These are phyloP conservation scores for Trichoderma sp. DNA, from an alignment of 2,329 filamentous ascomycete species.

Conservation along the genomic window DNA sequence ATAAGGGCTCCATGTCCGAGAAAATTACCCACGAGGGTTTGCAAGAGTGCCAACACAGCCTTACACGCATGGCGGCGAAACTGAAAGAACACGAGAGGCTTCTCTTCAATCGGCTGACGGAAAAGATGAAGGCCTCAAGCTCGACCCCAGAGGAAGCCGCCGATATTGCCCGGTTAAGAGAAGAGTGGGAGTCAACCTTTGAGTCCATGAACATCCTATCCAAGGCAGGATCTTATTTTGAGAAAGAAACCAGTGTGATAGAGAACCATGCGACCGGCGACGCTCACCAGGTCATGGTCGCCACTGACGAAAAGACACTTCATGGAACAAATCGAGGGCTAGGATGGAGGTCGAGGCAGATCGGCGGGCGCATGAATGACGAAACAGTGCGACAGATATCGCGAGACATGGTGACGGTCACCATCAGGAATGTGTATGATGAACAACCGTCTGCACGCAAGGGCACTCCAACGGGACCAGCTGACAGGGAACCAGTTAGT, in stretches of 20 bases:
- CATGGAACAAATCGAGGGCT: conserved; percentile 24
- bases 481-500: neutral
- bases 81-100: neutral
- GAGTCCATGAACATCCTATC: conserved; percentile 21
- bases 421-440: neutral
- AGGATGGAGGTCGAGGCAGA: conserved; percentile 22
- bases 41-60: neutral
- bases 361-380: conserved; percentile 23
- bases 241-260: conserved; percentile 23
- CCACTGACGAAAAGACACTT: conserved; percentile 23
- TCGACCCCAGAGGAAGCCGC: neutral
- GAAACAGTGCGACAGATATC: conserved; percentile 24
- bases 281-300: conserved; percentile 24
- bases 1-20: neutral
- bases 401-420: conserved; percentile 13
- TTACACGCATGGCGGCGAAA: neutral
- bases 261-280: conserved; percentile 26
- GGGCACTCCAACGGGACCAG: neutral
- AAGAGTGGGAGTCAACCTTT: conserved; percentile 21
- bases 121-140: neutral
- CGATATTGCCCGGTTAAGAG: conserved; percentile 9
- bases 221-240: conserved; percentile 14
- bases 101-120: neutral
- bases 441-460: neutral
- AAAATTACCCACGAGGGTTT: neutral